Conservation (phyloP, 2,329 filamentous ascomycete genomes). For the Cryphonectria naterciae region DNA sequence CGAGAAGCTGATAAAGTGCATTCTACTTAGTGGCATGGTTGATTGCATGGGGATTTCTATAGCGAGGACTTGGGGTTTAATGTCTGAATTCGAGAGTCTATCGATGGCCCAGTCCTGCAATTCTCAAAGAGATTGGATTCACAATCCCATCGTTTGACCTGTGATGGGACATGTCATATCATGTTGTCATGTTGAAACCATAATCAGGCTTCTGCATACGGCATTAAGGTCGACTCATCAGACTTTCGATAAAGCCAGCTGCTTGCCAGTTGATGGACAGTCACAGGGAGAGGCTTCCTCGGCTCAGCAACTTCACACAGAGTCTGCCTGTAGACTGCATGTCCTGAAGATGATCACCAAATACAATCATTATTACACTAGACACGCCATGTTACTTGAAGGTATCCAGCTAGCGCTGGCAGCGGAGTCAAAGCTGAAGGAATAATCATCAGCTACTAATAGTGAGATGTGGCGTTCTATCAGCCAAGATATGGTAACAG, state of each 20-base stretch:
- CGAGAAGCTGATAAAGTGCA: constrained; percentile 6
- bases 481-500: neutral
- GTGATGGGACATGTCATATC: no score
- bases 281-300: no score
- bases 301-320: no score
- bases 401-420: neutral
- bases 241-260: neutral
- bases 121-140: neutral
- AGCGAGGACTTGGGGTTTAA: neutral
- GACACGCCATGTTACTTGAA: neutral
- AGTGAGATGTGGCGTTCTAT: neutral
- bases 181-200: no score
- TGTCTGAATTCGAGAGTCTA: neutral
- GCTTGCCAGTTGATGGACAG: no score
- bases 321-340: neutral
- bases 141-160: no score
- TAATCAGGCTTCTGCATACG: no score
- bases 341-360: neutral
- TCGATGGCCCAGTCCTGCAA: neutral
- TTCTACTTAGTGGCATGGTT: constrained; percentile 4
- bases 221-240: no score
- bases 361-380: neutral
- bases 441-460: neutral
- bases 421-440: neutral
- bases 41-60: neutral